Percentiles rank a stretch among this genome's conserved stretches.
These are phyloP conservation scores for Aspergillus aculeatinus DNA, from an alignment of 2,329 filamentous ascomycete species.

Conservation along the genomic window DNA sequence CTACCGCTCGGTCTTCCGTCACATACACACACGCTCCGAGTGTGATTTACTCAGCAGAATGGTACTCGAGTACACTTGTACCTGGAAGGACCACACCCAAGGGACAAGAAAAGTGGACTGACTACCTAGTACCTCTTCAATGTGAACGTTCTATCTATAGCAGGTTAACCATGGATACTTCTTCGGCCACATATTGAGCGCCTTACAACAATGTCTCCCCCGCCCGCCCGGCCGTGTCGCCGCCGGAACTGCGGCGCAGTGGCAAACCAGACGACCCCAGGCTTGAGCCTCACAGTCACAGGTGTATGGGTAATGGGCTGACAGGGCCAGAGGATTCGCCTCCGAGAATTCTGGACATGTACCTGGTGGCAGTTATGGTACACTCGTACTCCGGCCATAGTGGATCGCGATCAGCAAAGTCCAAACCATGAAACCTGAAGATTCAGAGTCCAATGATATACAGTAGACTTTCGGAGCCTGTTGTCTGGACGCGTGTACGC, in stretches of 20 bases:
- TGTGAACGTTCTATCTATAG: slow-evolving; percentile 1
- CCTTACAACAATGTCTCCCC: too few species aligned
- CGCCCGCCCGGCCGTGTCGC: neutral
- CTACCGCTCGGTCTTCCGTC: too few species aligned
- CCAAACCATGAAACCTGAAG: neutral
- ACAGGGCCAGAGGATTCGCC: neutral
- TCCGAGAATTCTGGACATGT: neutral
- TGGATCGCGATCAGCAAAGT: slow-evolving; percentile 3
- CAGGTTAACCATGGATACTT: neutral
- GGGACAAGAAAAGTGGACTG: neutral
- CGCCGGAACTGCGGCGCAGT: neutral
- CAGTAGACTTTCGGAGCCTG: neutral
- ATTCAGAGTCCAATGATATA: neutral
- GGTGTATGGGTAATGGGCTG: neutral
- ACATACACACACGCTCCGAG: neutral
- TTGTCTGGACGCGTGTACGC: slow-evolving; percentile 5
- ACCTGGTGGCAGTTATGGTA: neutral
- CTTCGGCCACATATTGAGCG: neutral
- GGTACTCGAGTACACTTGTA: neutral
- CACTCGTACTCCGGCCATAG: neutral
- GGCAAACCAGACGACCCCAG: slow-evolving; percentile 3
- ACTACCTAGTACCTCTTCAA: neutral
- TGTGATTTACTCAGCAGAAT: neutral
- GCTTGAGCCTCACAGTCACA: slow-evolving; percentile 3
- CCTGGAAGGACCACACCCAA: neutral